Evolutionary conservation across 2,329 filamentous ascomycete genomes (phyloP).

Genomic region (Macroventuria anomochaeta): DNA sequence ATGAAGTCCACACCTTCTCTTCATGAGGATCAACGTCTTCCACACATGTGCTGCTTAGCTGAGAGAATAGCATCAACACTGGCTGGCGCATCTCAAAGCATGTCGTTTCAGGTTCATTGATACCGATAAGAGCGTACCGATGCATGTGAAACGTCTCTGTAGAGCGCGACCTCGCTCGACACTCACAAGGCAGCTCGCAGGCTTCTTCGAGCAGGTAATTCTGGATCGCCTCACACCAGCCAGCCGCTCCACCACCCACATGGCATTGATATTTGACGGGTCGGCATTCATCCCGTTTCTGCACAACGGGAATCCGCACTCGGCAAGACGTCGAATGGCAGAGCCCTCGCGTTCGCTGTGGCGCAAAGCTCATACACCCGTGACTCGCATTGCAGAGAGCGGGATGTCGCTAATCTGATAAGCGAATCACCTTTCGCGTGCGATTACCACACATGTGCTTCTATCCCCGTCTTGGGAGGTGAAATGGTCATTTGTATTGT

Average conservation of each 20-base stretch:
- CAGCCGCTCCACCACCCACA: conserved; percentile 3
- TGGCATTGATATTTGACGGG: conserved; percentile 9
- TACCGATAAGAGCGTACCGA: neutral
- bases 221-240: conserved; percentile 6
- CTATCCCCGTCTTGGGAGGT: conserved; percentile 19
- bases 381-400: conserved; percentile 4
- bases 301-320: conserved; percentile 8
- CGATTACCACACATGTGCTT: conserved; percentile 10
- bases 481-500: conserved; percentile 1
- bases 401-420: conserved; percentile 7
- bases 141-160: neutral
- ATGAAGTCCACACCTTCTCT: neutral
- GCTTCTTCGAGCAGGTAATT: neutral
- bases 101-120: neutral
- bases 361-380: conserved; percentile 6
- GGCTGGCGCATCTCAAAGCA: neutral
- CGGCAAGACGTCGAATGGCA: conserved; percentile 6
- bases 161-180: neutral
- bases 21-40: neutral
- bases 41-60: neutral
- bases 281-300: conserved; percentile 12
- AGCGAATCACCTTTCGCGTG: conserved; percentile 10
- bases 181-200: neutral
- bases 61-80: neutral
- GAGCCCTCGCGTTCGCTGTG: neutral